Evolutionary conservation across 2,329 filamentous ascomycete genomes (phyloP), one percentile per base, ranked within the genome.

Genomic region (Penicillium sumatraense): DNA sequence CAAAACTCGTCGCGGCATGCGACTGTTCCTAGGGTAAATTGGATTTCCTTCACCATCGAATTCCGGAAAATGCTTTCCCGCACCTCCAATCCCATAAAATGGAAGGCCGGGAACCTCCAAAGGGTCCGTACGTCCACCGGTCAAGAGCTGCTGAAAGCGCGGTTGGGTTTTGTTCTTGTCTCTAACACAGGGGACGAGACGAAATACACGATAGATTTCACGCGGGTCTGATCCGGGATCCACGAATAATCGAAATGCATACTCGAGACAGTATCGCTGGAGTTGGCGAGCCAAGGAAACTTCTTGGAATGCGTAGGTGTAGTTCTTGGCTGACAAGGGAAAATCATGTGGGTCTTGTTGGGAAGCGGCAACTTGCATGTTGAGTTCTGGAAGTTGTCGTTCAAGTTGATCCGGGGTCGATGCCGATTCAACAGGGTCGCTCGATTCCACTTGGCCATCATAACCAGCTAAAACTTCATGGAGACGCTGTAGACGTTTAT

Each of bases 211-310:
- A n/a, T 78, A 74, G 52, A 86, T 78, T 1, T 72, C 71, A 2
- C 76, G 69, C 2, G 80, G 78, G 0, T 82, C 78, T 45, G 83
- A 80, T 59, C 79, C 44, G 49, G 69, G 53, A 40, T 70, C 63
- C 7, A 69, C 75, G 2, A 90, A 78, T 1, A 93, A 73, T 2
- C 78, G 74, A 53, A 86, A 83, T 0, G 81, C 89, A 23, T 79
- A 74, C 71, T 96, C 89, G 1, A 87, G 63, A 2, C 85, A 80
- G 50, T 80, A 80, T 38, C 90, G 84, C 46, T 90, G 88, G 4
- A 96, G 76, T 4, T 88, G 82, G 7, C 89, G 84, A 10, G 86
- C 86, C 62, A 96, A 93, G 1, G 82, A 86, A 1, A 79, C 75
- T 69, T 93, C 89, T 23, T 84, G 79, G 53, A 83, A 81, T 9